Evolutionary conservation across 805 yeast genomes (phyloP).

Genomic region (Lipomyces sp.): DNA sequence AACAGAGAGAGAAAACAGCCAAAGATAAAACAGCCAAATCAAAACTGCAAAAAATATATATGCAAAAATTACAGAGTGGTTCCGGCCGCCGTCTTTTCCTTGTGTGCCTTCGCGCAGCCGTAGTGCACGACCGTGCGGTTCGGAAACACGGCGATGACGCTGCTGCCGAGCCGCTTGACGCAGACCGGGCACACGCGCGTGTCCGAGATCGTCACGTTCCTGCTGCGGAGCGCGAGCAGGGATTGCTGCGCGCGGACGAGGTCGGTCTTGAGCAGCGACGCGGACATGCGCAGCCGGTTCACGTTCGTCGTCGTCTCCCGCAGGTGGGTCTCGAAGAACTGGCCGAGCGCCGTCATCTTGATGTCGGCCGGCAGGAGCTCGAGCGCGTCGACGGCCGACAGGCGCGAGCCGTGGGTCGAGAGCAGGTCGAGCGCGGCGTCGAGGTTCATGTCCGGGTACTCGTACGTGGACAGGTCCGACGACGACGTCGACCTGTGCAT

Average conservation of each 20-base stretch:
- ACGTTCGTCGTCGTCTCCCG: conserved; percentile 42
- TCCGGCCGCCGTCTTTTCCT: conserved; percentile 7
- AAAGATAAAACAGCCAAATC: no score
- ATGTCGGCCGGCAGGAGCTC: conserved; percentile 52
- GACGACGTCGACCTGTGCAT: conserved; percentile 6
- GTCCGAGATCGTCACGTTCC: conserved; percentile 42
- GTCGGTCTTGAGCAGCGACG: conserved; percentile 54
- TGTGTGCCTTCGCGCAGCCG: conserved; percentile 44
- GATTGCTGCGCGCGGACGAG: conserved; percentile 47
- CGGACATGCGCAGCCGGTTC: conserved; percentile 44
- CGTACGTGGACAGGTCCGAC: neutral
- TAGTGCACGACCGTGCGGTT: conserved; percentile 52
- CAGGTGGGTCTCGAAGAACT: conserved; percentile 48
- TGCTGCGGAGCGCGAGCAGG: conserved; percentile 42
- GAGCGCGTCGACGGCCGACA: conserved; percentile 47
- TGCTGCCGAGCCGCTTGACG: conserved; percentile 51
- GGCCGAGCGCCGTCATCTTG: conserved; percentile 44
- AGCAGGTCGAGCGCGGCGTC: conserved; percentile 44
- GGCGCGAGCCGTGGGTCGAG: conserved; percentile 46
- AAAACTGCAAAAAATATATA: no score
- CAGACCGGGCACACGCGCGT: conserved; percentile 58
- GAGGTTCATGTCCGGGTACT: conserved; percentile 35
- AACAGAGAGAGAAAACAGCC: no score
- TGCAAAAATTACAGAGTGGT: no score
- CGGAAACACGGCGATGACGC: conserved; percentile 51